These are phyloP conservation scores for Polygonum maritimum DNA, from an alignment of 148 eudicot species.

Conservation along the genomic window DNA sequence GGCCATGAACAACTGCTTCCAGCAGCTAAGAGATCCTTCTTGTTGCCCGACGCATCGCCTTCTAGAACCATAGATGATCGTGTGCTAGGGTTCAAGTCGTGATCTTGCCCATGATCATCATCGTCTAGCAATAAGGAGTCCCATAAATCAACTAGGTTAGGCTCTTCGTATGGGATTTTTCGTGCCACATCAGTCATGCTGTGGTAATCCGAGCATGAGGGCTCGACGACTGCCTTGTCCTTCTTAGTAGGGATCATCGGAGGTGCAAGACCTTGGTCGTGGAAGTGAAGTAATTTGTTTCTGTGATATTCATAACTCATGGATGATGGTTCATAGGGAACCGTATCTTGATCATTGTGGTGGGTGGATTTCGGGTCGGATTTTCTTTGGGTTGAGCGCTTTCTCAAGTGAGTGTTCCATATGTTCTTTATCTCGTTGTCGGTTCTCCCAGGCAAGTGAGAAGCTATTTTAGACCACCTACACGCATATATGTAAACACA, in stretches of 20 bases:
- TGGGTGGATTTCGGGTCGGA: not conserved
- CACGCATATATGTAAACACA: not conserved
- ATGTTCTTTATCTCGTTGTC: constrained; percentile 94
- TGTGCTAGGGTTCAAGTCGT: not conserved
- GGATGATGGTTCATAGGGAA: not conserved
- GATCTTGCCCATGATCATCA: not conserved
- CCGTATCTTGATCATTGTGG: not conserved
- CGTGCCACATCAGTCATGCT: not conserved
- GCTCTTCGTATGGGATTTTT: not conserved
- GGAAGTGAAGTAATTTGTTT: not conserved
- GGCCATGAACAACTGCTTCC: not conserved
- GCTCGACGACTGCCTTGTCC: not conserved
- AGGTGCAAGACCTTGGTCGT: not conserved
- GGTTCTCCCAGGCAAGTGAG: constrained; percentile 83
- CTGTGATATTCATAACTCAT: not conserved
- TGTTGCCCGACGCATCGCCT: not conserved
- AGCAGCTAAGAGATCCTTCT: not conserved
- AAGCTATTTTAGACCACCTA: constrained; percentile 95
- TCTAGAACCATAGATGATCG: not conserved
- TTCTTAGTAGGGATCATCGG: not conserved
- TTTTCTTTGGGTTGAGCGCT: constrained; percentile 18
- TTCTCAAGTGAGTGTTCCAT: constrained; percentile 96
- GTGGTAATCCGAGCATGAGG: not conserved
- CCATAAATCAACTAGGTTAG: not conserved
- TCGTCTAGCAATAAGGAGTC: not conserved